Evolutionary conservation across 2,329 filamentous ascomycete genomes (phyloP), one percentile per base, ranked within the genome.

Genomic region (Aspergillus hortae): DNA sequence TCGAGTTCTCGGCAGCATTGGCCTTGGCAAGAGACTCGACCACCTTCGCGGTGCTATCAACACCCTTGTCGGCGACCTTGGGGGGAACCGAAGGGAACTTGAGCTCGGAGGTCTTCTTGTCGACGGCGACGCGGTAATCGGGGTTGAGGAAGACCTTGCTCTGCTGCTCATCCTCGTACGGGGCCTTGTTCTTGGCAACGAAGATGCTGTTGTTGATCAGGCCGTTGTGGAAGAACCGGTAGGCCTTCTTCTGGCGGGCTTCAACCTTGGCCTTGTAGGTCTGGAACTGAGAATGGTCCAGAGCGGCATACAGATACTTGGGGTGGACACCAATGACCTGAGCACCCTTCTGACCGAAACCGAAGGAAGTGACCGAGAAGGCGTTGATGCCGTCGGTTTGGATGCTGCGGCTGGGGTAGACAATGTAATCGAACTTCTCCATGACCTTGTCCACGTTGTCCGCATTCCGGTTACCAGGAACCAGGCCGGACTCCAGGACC

Each of bases 321-420:
- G 95, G 90, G 72, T 99, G 94, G 48, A 99, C 88, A 80, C 92
- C 94, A 66, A 99, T 95, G 41, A 89, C 92, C 74, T 99, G 95
- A 23, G 94, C 90, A 68, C 94, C 94, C 84, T 99, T 99, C 75
- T 99, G 94, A 62, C 94, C 94, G 80, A 99, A 99, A 74, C 94
- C 94, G 73, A 99, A 99, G 0, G 95, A 99, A 6, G 95, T 99
- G 58, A 99, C 90, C 1, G 91, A 96, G 82, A 99, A 97, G 12
- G 94, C 95, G 78, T 97, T 99, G 80, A 99, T 82, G 58, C 94
- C 94, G 66, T 99, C 94, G 6, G 94, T 99, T 79, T 99, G 94
- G 63, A 99, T 92, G 72, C 85, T 89, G 65, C 89, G 89, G 76
- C 89, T 96, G 44, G 94, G 94, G 76, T 96, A 99, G 58, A 97